Conservation (phyloP, 78 protist genomes). For the Dictyostelium brefeldianum region DNA sequence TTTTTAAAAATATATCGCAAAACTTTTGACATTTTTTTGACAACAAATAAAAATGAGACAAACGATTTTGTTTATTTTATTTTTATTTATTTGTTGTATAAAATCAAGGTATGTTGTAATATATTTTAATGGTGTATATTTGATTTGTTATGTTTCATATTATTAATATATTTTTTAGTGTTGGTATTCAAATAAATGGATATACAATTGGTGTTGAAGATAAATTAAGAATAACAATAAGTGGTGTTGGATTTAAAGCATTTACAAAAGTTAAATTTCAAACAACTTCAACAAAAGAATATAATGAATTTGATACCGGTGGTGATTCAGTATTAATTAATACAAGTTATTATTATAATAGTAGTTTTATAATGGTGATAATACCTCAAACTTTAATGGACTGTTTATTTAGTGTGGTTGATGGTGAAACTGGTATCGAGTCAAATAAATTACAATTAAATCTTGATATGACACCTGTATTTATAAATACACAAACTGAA, state of each 20-base stretch:
- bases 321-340: background rate
- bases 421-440: background rate
- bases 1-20: too few relatives aligned
- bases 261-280: background rate
- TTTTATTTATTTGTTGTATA: too few relatives aligned
- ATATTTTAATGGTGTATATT: too few relatives aligned
- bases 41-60: too few relatives aligned
- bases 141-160: too few relatives aligned
- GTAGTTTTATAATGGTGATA: background rate
- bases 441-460: background rate
- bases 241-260: background rate
- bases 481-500: background rate
- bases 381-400: conserved; percentile 5
- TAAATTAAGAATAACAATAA: background rate
- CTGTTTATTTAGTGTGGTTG: background rate
- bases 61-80: too few relatives aligned
- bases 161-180: too few relatives aligned
- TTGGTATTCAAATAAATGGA: too few relatives aligned
- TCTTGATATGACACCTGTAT: conserved; percentile 2
- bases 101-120: too few relatives aligned
- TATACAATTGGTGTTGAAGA: background rate
- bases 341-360: background rate
- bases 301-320: background rate
- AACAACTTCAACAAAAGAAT: background rate
- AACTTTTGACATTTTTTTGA: too few relatives aligned